Evolutionary conservation across 106 monocot species (phyloP).

Genomic region (Phalaenopsis equestris): DNA sequence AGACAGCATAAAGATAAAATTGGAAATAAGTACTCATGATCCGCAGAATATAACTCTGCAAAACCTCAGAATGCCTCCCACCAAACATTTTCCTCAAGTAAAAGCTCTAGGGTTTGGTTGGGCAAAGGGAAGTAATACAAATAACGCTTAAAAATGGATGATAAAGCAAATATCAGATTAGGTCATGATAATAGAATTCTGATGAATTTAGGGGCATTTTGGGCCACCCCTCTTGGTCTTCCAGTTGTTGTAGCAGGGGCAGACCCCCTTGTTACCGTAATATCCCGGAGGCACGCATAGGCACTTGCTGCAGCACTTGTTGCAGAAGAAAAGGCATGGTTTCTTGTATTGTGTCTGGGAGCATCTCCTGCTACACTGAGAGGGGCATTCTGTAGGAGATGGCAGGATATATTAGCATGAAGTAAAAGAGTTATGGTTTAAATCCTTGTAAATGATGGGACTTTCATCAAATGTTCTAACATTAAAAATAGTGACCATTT

Average conservation of each 20-base stretch:
- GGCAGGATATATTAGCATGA: not conserved
- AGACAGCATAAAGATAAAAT: not conserved
- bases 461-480: too few species aligned
- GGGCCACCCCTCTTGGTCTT: slow-evolving; percentile 45
- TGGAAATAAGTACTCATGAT: not conserved
- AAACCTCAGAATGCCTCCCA: slow-evolving; percentile 1
- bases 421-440: too few species aligned
- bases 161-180: not conserved
- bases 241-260: slow-evolving; percentile 63
- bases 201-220: slow-evolving; percentile 30
- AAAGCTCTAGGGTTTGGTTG: slow-evolving; percentile 5
- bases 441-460: too few species aligned
- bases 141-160: not conserved
- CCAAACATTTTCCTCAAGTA: not conserved
- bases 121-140: slow-evolving; percentile 1
- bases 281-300: slow-evolving; percentile 37
- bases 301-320: slow-evolving; percentile 38
- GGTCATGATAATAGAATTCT: not conserved
- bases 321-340: slow-evolving; percentile 50
- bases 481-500: too few species aligned
- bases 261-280: slow-evolving; percentile 33
- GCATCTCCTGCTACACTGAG: slow-evolving; percentile 55
- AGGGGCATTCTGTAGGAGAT: slow-evolving; percentile 41
- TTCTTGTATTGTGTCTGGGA: slow-evolving; percentile 47
- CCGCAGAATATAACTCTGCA: not conserved